phyloP scores from a whole-genome alignment of 192 early-diverging fungal genomes.

The Coemansia sp. region DNA sequence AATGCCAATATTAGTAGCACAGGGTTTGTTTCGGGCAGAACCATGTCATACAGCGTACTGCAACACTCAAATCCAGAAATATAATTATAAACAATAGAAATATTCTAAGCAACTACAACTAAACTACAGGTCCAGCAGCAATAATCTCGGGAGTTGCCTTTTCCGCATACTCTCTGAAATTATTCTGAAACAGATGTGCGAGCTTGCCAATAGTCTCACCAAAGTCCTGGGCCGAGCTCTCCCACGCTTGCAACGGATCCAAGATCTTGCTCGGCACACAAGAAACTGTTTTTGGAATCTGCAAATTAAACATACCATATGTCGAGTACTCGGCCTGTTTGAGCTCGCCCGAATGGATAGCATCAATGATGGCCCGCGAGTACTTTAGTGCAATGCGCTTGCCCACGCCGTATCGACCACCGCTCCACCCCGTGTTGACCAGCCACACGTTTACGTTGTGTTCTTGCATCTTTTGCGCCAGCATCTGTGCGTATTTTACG shows the following conservation, averaged over 20 bases:
- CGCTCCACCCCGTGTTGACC: constrained; percentile 97
- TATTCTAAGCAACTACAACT: constrained; percentile 2
- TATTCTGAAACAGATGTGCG: constrained; percentile 80
- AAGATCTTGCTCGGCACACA: constrained; percentile 82
- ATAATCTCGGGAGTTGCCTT: constrained; percentile 74
- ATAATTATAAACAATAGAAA: not conserved
- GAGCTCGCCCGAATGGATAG: constrained; percentile 94
- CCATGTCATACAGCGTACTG: too few species aligned
- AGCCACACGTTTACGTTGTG: constrained; percentile 89
- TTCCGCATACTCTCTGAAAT: constrained; percentile 85
- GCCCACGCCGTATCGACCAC: constrained; percentile 86
- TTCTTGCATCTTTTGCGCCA: constrained; percentile 90
- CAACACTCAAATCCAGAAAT: not conserved
- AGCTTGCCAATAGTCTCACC: constrained; percentile 67
- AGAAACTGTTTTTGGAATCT: constrained; percentile 78
- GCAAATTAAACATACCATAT: constrained; percentile 85
- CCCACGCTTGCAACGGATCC: constrained; percentile 84
- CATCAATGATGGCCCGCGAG: constrained; percentile 95
- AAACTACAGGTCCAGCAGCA: constrained; percentile 66
- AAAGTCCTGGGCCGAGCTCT: constrained; percentile 70
- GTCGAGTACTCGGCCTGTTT: constrained; percentile 77
- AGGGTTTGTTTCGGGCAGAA: too few species aligned
- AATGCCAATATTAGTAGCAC: too few species aligned
- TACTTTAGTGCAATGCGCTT: constrained; percentile 95
- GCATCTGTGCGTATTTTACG: constrained; percentile 92